Evolutionary conservation across 129 eudicot species (phyloP).

Genomic region (Deinandra increscens): DNA sequence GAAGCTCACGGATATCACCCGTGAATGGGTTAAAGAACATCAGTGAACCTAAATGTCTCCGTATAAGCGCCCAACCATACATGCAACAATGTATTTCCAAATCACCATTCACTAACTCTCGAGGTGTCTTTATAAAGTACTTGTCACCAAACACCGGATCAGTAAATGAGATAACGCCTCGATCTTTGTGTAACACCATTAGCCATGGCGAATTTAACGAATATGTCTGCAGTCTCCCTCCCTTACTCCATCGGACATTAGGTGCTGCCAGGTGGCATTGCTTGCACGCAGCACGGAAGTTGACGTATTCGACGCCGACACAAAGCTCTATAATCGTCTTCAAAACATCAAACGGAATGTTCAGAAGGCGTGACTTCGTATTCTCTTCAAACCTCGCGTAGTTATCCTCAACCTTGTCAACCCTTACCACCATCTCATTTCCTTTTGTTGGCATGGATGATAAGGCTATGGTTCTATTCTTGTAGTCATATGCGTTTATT

Average conservation of each 20-base stretch:
- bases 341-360: slow-evolving; percentile 21
- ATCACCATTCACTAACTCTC: not conserved
- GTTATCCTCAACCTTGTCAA: too few relatives aligned
- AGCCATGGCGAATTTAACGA: too few relatives aligned
- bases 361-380: not conserved
- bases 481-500: slow-evolving; percentile 10
- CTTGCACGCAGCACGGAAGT: too few relatives aligned
- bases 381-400: too few relatives aligned
- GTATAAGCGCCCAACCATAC: slow-evolving; percentile 29
- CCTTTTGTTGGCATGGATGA: not conserved
- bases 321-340: slow-evolving; percentile 12
- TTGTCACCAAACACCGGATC: slow-evolving; percentile 28
- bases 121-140: not conserved
- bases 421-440: not conserved
- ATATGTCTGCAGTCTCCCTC: too few relatives aligned
- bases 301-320: slow-evolving; percentile 30
- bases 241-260: too few relatives aligned
- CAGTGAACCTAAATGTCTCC: not conserved
- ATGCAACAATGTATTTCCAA: slow-evolving; percentile 9
- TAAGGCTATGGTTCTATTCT: slow-evolving; percentile 10
- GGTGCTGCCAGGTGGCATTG: not conserved
- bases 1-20: not conserved
- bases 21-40: slow-evolving; percentile 31
- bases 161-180: slow-evolving; percentile 2
- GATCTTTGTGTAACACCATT: too few relatives aligned